phyloP scores from a whole-genome alignment of 2,329 filamentous ascomycete genomes.

The Cephalotrichum gorgonifer region DNA sequence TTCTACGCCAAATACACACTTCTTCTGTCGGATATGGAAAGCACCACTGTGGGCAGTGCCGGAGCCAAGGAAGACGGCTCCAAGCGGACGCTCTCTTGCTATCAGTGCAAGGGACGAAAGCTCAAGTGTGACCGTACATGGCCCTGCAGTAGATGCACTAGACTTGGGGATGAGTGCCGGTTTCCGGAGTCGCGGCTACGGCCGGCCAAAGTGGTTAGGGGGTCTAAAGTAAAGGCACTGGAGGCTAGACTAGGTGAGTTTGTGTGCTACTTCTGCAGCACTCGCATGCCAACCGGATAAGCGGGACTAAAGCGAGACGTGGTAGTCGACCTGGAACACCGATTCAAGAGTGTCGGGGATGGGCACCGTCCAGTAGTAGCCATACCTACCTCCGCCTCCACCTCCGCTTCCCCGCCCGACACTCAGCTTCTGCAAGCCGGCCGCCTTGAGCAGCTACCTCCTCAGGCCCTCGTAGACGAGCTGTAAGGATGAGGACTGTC shows the following conservation, averaged over 20 bases:
- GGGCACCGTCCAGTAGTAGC: background rate
- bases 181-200: slow-evolving; percentile 88
- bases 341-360: background rate
- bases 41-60: too few species aligned
- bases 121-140: slow-evolving; percentile 75
- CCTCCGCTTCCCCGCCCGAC: slow-evolving; percentile 1
- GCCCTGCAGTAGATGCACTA: slow-evolving; percentile 72
- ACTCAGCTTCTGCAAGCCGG: slow-evolving; percentile 61
- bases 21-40: too few species aligned
- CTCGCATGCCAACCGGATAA: too few species aligned
- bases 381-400: background rate
- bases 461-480: slow-evolving; percentile 70
- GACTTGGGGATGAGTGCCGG: slow-evolving; percentile 65
- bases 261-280: background rate
- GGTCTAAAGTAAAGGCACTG: slow-evolving; percentile 80
- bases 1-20: too few species aligned
- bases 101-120: slow-evolving; percentile 75
- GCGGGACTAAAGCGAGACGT: background rate
- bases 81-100: slow-evolving; percentile 47
- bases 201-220: slow-evolving; percentile 63
- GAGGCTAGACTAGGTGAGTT: slow-evolving; percentile 74
- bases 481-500: slow-evolving; percentile 43
- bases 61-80: background rate
- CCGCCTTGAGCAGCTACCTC: slow-evolving; percentile 70
- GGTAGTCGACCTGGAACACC: background rate